A percentile compares a stretch with the other conserved stretches of the same genome.
phyloP scores from a whole-genome alignment of 495 filamentous ascomycete genomes.

The Penicillium steckii region DNA sequence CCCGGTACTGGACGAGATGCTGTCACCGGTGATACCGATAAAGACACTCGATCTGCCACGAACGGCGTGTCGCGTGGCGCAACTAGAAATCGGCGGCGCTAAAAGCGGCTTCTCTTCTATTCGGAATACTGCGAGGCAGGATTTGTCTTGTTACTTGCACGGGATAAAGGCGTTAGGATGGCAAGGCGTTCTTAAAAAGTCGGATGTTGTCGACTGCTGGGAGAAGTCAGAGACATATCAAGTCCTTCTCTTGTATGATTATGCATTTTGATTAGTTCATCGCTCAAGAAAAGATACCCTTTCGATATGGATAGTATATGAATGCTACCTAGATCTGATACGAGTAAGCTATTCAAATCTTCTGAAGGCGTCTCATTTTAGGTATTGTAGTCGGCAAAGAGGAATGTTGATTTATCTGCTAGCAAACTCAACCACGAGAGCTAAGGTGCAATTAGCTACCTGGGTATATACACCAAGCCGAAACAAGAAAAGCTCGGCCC shows the following conservation, averaged over 20 bases:
- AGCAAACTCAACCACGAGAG: slow-evolving; percentile 17
- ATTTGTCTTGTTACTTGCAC: slow-evolving; percentile 7
- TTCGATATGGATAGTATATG: background rate
- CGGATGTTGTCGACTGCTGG: background rate
- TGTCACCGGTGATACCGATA: slow-evolving; percentile 42
- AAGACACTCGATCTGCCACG: slow-evolving; percentile 21
- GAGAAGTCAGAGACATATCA: background rate
- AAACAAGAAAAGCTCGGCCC: slow-evolving; percentile 8
- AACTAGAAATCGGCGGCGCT: slow-evolving; percentile 17
- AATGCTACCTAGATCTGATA: background rate
- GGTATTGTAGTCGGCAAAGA: slow-evolving; percentile 2
- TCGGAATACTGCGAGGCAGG: background rate
- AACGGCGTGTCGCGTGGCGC: slow-evolving; percentile 15
- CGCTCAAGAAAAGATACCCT: background rate
- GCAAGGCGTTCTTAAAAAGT: slow-evolving; percentile 4
- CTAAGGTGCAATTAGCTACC: slow-evolving; percentile 11
- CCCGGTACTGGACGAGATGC: slow-evolving; percentile 54
- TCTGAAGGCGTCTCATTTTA: no score
- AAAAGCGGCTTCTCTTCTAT: slow-evolving; percentile 13
- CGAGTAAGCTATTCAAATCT: background rate
- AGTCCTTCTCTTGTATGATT: background rate
- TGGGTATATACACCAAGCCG: slow-evolving; percentile 29
- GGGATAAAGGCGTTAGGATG: background rate
- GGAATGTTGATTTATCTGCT: slow-evolving; percentile 7
- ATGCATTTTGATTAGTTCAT: background rate